Conservation (phyloP, 2,329 filamentous ascomycete species). For the Shiraia bambusicola region DNA sequence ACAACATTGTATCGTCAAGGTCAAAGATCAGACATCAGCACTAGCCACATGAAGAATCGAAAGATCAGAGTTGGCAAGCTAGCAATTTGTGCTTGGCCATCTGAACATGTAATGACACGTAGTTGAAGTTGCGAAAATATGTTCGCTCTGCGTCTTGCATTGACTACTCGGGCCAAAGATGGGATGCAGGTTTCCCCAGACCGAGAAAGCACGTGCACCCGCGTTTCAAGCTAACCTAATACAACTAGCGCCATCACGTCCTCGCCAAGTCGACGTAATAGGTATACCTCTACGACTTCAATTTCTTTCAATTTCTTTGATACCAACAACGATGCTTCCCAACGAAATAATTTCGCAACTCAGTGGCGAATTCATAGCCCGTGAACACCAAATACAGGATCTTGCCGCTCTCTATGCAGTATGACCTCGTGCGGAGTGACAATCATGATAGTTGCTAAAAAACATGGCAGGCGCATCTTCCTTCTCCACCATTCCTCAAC, state of each 20-base stretch:
- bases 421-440: slow-evolving; percentile 7
- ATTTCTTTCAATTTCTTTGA: not conserved
- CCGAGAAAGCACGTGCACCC: slow-evolving; percentile 31
- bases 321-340: slow-evolving; percentile 37
- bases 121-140: no score
- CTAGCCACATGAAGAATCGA: no score
- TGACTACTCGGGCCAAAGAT: no score
- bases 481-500: slow-evolving; percentile 72
- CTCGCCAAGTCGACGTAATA: not conserved
- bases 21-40: no score
- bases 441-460: slow-evolving; percentile 5
- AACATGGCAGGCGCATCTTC: slow-evolving; percentile 59
- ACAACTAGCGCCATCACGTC: not conserved
- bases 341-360: slow-evolving; percentile 41
- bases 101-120: no score
- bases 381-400: slow-evolving; percentile 52
- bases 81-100: no score
- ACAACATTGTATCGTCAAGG: no score
- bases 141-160: no score
- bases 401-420: slow-evolving; percentile 51
- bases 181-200: no score
- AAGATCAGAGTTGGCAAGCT: no score
- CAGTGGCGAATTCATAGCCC: slow-evolving; percentile 43
- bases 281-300: no score
- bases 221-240: slow-evolving; percentile 15